phyloP scores from a whole-genome alignment of 1,284 basidiomycete species.

The Ustilago cynodontis region DNA sequence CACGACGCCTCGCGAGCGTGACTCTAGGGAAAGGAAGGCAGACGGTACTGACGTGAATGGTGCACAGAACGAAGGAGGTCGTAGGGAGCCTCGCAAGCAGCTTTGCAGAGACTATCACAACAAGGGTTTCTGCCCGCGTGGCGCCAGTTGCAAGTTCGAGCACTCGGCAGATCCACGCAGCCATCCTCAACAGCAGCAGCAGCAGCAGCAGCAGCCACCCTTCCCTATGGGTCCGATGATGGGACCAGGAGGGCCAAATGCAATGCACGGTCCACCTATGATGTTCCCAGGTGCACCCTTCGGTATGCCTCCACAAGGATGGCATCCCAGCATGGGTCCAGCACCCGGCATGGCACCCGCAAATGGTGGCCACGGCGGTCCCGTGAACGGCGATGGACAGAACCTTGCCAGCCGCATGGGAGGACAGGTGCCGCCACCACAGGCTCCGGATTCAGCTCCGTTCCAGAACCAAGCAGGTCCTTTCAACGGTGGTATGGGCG shows the following conservation, averaged over 20 bases:
- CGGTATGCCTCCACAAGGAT: constrained; percentile 49
- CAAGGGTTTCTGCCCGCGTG: constrained; percentile 84
- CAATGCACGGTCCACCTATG: constrained; percentile 44
- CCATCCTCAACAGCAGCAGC: constrained; percentile 20
- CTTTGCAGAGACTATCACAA: constrained; percentile 67
- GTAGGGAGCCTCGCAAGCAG: constrained; percentile 46
- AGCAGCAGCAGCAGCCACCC: constrained; percentile 22
- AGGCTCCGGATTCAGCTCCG: constrained; percentile 10
- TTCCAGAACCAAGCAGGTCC: constrained; percentile 18
- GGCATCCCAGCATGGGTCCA: constrained; percentile 43
- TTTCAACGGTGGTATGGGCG: constrained; percentile 29
- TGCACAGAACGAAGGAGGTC: constrained; percentile 19
- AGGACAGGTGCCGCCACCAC: constrained; percentile 29
- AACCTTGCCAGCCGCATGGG: constrained; percentile 43
- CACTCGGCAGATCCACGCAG: constrained; percentile 72
- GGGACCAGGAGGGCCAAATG: constrained; percentile 34
- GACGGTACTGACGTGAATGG: constrained; percentile 24
- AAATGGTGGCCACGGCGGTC: constrained; percentile 18
- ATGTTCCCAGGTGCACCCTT: constrained; percentile 54
- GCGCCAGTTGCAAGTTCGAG: constrained; percentile 89
- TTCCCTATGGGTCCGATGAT: constrained; percentile 48
- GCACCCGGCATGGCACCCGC: constrained; percentile 29
- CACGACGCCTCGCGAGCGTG: constrained; percentile 33
- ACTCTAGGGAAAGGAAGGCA: constrained; percentile 31
- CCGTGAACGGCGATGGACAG: constrained; percentile 37